Base-by-base conservation (phyloP, 176 grass and related monocot species). In the Eragrostis nindensis region DNA sequence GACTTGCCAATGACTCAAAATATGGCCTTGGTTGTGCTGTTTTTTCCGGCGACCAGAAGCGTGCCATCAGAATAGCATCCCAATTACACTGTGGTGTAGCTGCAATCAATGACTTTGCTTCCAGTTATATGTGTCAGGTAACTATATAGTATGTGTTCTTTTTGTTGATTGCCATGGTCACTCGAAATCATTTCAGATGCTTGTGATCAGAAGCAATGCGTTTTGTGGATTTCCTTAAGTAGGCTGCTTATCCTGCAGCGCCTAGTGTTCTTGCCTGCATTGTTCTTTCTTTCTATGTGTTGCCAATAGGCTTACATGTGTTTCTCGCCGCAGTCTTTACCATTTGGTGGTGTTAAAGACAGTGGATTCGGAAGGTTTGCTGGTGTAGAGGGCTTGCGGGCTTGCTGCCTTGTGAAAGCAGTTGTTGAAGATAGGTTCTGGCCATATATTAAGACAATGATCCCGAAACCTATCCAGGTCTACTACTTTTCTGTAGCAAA, bases 61-160 rank as follows among this genome's bases (percentile, higher is more conserved):
- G 90, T 62, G 88, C 96, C 62, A 95, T 95, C 71, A 74, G 76
- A 84, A 98, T 98, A 91, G 96, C 96, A 40, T 93, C 92, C 49
- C 90, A 95, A 40, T 74, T 98, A 41, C 92, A 95, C 3, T 93
- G 90, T 66, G 96, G 96, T 68, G 82, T 93, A 55, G 96, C 96
- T 54, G 92, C 96, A 65, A 93, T 98, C 59, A 98, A 98, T 74
- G 96, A 98, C 82, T 98, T 98, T 74, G 96, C 96, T 79, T 93
- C 95, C 26, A 91, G 90, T 75, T 98, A 98, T 80, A 98, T 98
- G 95, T 98, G 95, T 68, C 95, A 98, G 82, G 95, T 98, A 86
- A 69, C 44, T 60, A 21, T 66, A 43, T 60, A 64, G 49, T 74
- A 7, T 27, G 8, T 70, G 38, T 18, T 83, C 25, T 61, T 27